These are phyloP conservation scores for Penicillium cosmopolitanum DNA, from an alignment of 495 filamentous ascomycete genomes.

Conservation along the genomic window DNA sequence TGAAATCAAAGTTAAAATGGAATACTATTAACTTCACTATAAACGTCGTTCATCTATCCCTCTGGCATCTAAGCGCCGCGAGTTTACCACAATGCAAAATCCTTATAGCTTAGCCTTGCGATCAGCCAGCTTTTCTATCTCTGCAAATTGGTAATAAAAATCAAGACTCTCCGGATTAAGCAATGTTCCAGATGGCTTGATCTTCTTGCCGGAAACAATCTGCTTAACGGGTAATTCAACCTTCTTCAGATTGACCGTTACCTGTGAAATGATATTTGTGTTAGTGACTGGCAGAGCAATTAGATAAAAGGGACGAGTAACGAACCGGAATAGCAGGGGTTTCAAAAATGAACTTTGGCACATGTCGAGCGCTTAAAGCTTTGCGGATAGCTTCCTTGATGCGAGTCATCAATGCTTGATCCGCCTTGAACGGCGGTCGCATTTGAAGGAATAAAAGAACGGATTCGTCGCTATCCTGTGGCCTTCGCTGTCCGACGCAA, in stretches of 20 bases:
- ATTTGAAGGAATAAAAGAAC: conserved; percentile 78
- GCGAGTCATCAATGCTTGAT: conserved; percentile 52
- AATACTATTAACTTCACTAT: no score
- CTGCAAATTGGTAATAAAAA: conserved; percentile 79
- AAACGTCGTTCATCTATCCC: no score
- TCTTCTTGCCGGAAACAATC: conserved; percentile 71
- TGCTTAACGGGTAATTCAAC: conserved; percentile 83
- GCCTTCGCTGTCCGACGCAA: conserved; percentile 73
- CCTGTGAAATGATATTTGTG: conserved; percentile 42
- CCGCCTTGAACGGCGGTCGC: conserved; percentile 58
- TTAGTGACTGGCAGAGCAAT: background rate
- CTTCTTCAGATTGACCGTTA: conserved; percentile 79
- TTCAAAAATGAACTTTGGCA: conserved; percentile 77
- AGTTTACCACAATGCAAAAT: background rate
- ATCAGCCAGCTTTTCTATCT: conserved; percentile 63
- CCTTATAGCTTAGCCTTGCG: conserved; percentile 12
- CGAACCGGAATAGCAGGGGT: conserved; percentile 75
- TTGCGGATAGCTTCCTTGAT: conserved; percentile 63
- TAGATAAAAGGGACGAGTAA: conserved; percentile 21
- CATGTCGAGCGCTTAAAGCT: conserved; percentile 69
- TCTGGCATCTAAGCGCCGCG: no score
- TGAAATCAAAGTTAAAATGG: background rate
- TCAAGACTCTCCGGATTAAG: conserved; percentile 73
- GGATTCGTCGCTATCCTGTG: conserved; percentile 68
- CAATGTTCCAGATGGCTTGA: conserved; percentile 75